Base-by-base conservation (phyloP, 208 protist species). In the Trypanosoma boissoni region DNA sequence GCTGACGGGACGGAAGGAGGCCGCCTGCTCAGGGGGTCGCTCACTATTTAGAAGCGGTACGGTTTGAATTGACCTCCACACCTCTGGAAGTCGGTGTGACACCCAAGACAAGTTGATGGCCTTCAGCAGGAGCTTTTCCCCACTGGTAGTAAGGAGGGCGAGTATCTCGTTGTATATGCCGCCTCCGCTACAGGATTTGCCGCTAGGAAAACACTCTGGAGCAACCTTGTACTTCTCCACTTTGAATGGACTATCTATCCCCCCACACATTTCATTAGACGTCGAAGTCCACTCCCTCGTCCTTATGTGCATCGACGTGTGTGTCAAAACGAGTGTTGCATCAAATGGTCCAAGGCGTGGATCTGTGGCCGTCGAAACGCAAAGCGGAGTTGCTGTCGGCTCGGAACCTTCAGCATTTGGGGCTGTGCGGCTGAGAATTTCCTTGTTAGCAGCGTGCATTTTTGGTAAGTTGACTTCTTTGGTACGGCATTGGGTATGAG, bases 141-240 rank as follows among this genome's bases (percentile, higher is more conserved):
- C 49, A 26, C 20, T 26, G n/a, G 5, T 6, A 4, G 5, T 10
- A 3, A 54, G 27, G n/a, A 37, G 49, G 28, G 29, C 26, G 49
- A 54, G 49, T 18, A 36, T 29, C 26, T 54, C 49, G 27, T 36
- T 54, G 49, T 54, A 54, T 6, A 54, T 54, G 21, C 20, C 49
- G n/a, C 36, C 49, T 37, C 26, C 26, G 49, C 49, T n/a, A 54
- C 8, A 36, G 26, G 49, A 21, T 32, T 54, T 54, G 8, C 28
- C 28, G 5, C 26, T 37, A 12, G 49, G 49, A 37, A 36, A 10
- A 54, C 27, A 12, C 5, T 28, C 3, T 10, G 36, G 10, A 21
- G 28, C 49, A 36, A 28, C 49, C 21, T 10, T 29, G 21, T 18
- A 37, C n/a, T 54, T 28, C 26, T 29, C 49, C 49, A 29, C 36